Percentiles rank a stretch among this genome's conserved stretches.
Evolutionary conservation across 2,329 filamentous ascomycete species (phyloP).

Genomic region (Phyllosticta citribraziliensis): DNA sequence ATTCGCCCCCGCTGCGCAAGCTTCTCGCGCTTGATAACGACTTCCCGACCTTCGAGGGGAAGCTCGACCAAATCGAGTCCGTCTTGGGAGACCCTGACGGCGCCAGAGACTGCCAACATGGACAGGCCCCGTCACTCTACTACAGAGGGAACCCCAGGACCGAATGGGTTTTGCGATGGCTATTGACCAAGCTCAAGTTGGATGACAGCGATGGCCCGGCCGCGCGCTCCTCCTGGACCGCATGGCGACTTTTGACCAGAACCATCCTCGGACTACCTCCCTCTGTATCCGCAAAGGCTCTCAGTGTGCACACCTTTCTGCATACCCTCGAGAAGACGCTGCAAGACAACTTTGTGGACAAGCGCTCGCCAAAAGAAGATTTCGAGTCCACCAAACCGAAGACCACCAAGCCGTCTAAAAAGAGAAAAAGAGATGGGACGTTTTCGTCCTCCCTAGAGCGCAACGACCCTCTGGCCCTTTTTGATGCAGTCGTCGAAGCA

Average conservation of each 20-base stretch:
- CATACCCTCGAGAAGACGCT: constrained; percentile 56
- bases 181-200: constrained; percentile 49
- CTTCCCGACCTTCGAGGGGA: constrained; percentile 26
- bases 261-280: constrained; percentile 57
- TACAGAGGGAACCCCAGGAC: constrained; percentile 34
- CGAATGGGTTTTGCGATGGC: constrained; percentile 59
- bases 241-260: constrained; percentile 51
- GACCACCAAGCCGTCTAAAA: constrained; percentile 21
- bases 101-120: neutral
- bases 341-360: constrained; percentile 38
- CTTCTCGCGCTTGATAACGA: constrained; percentile 31
- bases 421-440: constrained; percentile 22
- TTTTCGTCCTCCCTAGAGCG: constrained; percentile 9
- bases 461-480: constrained; percentile 17
- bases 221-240: constrained; percentile 33
- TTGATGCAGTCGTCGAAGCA: constrained; percentile 16
- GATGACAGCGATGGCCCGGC: constrained; percentile 25
- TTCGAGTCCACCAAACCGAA: constrained; percentile 11
- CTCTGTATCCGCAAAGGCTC: constrained; percentile 58
- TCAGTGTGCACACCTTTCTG: constrained; percentile 61
- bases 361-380: neutral
- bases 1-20: constrained; percentile 23
- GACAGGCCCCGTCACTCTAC: constrained; percentile 1
- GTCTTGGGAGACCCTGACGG: constrained; percentile 28
- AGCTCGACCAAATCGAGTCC: constrained; percentile 31